phyloP scores from a whole-genome alignment of 192 early-diverging fungal species.

The Coemansia sp. region DNA sequence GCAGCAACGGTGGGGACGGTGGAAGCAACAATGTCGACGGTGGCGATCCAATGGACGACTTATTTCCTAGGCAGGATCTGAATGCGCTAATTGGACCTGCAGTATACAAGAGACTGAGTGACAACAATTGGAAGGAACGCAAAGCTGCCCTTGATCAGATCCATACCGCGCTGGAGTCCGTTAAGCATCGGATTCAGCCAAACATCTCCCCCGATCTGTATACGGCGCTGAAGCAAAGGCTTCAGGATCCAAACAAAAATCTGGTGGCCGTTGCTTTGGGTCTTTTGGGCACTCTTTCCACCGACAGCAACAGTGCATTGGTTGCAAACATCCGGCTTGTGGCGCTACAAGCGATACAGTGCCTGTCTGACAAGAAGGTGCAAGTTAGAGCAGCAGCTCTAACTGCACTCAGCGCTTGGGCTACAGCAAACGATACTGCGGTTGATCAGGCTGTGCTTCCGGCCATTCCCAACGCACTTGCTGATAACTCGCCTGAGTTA shows the following conservation, averaged over 20 bases:
- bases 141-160: slow-evolving; percentile 90
- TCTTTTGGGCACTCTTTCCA: slow-evolving; percentile 73
- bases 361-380: slow-evolving; percentile 88
- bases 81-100: slow-evolving; percentile 59
- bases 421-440: slow-evolving; percentile 56
- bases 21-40: slow-evolving; percentile 3
- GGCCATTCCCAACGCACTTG: slow-evolving; percentile 63
- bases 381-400: slow-evolving; percentile 80
- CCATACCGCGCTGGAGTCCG: slow-evolving; percentile 66
- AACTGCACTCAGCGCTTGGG: slow-evolving; percentile 70
- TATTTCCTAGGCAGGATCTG: slow-evolving; percentile 89
- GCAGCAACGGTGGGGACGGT: slow-evolving; percentile 6
- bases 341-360: slow-evolving; percentile 66
- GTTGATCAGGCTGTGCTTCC: slow-evolving; percentile 72
- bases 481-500: slow-evolving; percentile 79
- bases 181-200: slow-evolving; percentile 82
- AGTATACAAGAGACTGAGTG: slow-evolving; percentile 59
- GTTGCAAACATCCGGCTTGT: slow-evolving; percentile 68
- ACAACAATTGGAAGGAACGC: slow-evolving; percentile 90
- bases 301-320: slow-evolving; percentile 85
- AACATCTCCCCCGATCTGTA: slow-evolving; percentile 75
- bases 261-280: slow-evolving; percentile 78
- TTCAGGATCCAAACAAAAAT: slow-evolving; percentile 92
- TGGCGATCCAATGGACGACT: slow-evolving; percentile 72
- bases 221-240: slow-evolving; percentile 75